Percentiles rank a stretch among this genome's conserved stretches.
These are phyloP conservation scores for Smittium culicis DNA, from an alignment of 371 early-diverging fungal species.

Conservation along the genomic window DNA sequence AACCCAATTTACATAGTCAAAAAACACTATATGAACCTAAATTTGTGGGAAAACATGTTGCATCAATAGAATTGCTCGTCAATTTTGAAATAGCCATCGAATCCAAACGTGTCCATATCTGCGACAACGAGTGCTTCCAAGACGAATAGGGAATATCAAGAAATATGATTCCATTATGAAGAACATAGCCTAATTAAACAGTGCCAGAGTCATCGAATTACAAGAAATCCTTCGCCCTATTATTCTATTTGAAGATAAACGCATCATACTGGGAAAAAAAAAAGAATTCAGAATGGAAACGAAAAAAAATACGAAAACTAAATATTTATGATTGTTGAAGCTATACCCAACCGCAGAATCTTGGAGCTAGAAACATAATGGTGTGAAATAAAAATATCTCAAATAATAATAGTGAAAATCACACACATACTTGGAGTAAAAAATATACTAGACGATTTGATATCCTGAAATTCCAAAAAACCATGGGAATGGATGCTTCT, in stretches of 20 bases:
- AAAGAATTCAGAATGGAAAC: not conserved
- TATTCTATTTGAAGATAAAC: not conserved
- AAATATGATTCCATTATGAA: not conserved
- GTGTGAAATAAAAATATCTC: not conserved
- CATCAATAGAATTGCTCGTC: not conserved
- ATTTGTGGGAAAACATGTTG: not conserved
- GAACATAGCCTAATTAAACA: not conserved
- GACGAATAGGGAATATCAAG: not conserved
- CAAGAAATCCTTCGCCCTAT: not conserved
- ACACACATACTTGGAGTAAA: not conserved
- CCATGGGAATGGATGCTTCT: not conserved
- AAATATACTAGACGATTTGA: not conserved
- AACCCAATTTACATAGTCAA: not conserved
- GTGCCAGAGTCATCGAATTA: not conserved
- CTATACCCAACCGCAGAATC: not conserved
- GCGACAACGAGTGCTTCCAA: not conserved
- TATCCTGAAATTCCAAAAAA: not conserved
- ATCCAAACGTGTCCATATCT: not conserved
- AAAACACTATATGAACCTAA: not conserved
- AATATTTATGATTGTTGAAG: not conserved
- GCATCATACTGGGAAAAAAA: not conserved
- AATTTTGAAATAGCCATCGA: not conserved
- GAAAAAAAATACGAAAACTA: not conserved
- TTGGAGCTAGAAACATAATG: not conserved
- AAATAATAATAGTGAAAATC: not conserved